These are phyloP conservation scores for Hordeum marinum DNA, from an alignment of 176 grass and related monocot genomes.

Conservation along the genomic window DNA sequence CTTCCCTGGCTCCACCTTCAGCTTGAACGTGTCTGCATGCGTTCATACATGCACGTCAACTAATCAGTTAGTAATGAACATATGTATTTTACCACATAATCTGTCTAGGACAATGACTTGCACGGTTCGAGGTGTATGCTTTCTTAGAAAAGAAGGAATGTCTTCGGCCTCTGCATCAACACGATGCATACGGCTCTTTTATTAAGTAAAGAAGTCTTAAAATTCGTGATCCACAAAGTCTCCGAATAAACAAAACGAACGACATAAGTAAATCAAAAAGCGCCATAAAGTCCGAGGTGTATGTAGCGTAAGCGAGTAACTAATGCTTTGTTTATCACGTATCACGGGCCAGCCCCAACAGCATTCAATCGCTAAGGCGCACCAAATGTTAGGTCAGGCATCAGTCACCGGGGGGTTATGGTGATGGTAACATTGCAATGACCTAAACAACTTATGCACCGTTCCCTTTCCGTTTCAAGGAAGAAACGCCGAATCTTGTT, in stretches of 20 bases:
- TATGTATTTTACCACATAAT: neutral
- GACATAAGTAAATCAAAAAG: too few species aligned
- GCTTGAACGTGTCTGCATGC: conserved; percentile 54
- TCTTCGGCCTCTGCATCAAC: too few species aligned
- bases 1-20: conserved; percentile 51
- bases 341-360: neutral
- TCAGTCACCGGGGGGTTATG: neutral
- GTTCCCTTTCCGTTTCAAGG: conserved; percentile 18
- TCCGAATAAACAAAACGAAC: too few species aligned
- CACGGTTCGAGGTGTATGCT: neutral
- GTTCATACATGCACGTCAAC: neutral
- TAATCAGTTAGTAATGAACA: neutral
- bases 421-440: conserved; percentile 2
- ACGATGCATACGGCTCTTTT: too few species aligned
- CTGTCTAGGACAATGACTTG: too few species aligned
- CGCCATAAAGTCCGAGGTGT: too few species aligned
- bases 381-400: conserved; percentile 38
- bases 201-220: too few species aligned
- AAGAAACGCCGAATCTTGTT: conserved; percentile 27
- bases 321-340: conserved; percentile 1
- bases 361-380: neutral
- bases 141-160: too few species aligned
- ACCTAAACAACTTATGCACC: conserved; percentile 7
- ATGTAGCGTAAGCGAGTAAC: neutral
- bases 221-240: too few species aligned